These are phyloP conservation scores for Rhododendron ovatum DNA, from an alignment of 148 eudicot genomes.

Conservation along the genomic window DNA sequence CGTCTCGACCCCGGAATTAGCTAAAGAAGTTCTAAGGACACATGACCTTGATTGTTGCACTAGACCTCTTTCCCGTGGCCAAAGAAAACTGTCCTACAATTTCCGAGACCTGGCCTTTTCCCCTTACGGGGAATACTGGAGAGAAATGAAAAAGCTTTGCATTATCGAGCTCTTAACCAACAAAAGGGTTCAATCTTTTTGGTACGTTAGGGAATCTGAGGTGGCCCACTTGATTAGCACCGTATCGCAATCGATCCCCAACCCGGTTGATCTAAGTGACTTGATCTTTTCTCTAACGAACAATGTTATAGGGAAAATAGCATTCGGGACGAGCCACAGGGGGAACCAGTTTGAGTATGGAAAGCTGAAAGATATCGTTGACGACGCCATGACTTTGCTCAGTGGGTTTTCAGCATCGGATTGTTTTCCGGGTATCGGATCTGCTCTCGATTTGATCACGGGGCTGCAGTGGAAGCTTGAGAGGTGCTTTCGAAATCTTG, in stretches of 20 bases:
- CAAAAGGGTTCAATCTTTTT: slow-evolving; percentile 5
- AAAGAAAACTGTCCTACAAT: background rate
- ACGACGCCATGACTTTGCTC: slow-evolving; percentile 2
- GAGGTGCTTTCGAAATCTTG: background rate
- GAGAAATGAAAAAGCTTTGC: background rate
- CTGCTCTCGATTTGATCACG: background rate
- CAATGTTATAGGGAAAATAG: slow-evolving; percentile 1
- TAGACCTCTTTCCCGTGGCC: background rate
- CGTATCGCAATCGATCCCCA: background rate
- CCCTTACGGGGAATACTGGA: background rate
- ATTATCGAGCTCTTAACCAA: background rate
- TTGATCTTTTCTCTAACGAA: background rate
- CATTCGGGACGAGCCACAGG: background rate
- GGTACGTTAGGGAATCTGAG: background rate
- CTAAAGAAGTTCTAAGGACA: background rate
- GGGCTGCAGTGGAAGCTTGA: background rate
- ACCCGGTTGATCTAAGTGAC: background rate
- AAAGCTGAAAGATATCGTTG: background rate
- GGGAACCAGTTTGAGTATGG: background rate
- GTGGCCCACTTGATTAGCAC: background rate
- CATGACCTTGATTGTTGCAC: slow-evolving; percentile 5
- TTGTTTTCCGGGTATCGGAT: background rate
- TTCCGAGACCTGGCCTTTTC: background rate
- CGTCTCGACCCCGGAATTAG: background rate
- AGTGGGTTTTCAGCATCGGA: background rate